Percentiles rank a stretch among this genome's conserved stretches.
Conservation (phyloP, 1,284 basidiomycete genomes). For the Papiliotrema nemorosa region DNA sequence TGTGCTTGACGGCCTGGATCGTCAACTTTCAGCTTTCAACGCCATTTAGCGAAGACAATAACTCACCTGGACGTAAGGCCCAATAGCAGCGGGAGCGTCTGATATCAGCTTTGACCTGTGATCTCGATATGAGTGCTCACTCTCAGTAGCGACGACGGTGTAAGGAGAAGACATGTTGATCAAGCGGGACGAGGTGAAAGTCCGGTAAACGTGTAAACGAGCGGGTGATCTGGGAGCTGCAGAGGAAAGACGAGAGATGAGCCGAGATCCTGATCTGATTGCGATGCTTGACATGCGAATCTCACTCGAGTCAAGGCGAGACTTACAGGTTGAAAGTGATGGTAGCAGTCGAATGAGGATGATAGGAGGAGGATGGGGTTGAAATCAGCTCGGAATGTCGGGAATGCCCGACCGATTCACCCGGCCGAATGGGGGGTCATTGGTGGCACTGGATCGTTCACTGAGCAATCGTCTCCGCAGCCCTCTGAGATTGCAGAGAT, state of each 20-base stretch:
- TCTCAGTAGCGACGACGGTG: constrained; percentile 45
- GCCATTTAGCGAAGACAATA: neutral
- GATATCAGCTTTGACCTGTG: constrained; percentile 6
- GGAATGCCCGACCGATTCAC: neutral
- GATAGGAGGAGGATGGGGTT: constrained; percentile 1
- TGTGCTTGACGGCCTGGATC: constrained; percentile 74
- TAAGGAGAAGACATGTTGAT: constrained; percentile 45
- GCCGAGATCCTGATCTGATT: too few species aligned
- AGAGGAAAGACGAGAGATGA: too few species aligned
- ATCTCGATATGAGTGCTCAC: constrained; percentile 24
- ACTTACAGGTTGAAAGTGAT: neutral
- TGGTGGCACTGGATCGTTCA: neutral
- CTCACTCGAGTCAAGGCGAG: too few species aligned
- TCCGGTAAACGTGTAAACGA: too few species aligned
- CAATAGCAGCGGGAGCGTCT: constrained; percentile 83
- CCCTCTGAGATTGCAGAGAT: neutral
- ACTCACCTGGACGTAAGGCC: constrained; percentile 67
- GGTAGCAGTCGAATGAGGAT: constrained; percentile 1
- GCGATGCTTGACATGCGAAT: too few species aligned
- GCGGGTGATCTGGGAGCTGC: too few species aligned
- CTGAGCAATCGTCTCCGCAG: neutral
- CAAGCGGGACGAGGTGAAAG: too few species aligned
- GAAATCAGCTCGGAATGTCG: neutral
- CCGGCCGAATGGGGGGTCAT: neutral
- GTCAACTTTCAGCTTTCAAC: too few species aligned